A percentile compares a stretch with the other conserved stretches of the same genome.
phyloP scores from a whole-genome alignment of 2,329 filamentous ascomycete species.

The Hyphodiscus sp. region DNA sequence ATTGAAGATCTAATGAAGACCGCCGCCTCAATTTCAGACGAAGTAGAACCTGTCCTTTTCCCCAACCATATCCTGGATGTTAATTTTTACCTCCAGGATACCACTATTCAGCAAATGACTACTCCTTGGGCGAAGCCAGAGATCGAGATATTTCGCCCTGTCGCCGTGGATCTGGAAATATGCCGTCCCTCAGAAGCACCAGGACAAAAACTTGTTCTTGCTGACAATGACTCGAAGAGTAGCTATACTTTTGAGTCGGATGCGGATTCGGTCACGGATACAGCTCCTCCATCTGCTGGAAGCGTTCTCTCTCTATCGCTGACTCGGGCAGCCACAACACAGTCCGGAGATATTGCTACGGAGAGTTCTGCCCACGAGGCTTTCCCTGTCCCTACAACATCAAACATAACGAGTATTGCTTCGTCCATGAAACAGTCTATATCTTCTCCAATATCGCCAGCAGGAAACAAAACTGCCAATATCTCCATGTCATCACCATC shows the following conservation, averaged over 20 bases:
- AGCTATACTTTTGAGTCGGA: neutral
- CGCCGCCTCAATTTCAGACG: neutral
- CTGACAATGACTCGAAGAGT: neutral
- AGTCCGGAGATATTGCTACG: neutral
- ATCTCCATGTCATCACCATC: constrained; percentile 9
- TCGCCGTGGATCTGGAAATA: neutral
- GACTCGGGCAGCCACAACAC: neutral
- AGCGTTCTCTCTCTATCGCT: neutral
- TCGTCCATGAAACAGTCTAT: neutral
- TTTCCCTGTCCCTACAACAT: neutral
- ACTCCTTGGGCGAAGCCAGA: constrained; percentile 13
- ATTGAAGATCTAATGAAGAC: constrained; percentile 1
- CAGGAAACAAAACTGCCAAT: constrained; percentile 4
- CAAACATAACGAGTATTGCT: neutral
- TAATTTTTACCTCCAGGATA: constrained; percentile 4
- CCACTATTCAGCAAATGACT: constrained; percentile 7
- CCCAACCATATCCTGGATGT: neutral
- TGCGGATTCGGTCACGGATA: neutral
- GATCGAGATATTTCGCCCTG: constrained; percentile 6
- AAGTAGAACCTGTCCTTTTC: neutral
- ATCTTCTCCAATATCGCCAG: constrained; percentile 6
- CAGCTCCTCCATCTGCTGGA: neutral
- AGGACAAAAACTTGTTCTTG: neutral
- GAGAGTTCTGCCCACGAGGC: neutral
- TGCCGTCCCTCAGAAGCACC: constrained; percentile 15